phyloP scores from a whole-genome alignment of 176 grass and related monocot genomes.

The Oryza nivara region DNA sequence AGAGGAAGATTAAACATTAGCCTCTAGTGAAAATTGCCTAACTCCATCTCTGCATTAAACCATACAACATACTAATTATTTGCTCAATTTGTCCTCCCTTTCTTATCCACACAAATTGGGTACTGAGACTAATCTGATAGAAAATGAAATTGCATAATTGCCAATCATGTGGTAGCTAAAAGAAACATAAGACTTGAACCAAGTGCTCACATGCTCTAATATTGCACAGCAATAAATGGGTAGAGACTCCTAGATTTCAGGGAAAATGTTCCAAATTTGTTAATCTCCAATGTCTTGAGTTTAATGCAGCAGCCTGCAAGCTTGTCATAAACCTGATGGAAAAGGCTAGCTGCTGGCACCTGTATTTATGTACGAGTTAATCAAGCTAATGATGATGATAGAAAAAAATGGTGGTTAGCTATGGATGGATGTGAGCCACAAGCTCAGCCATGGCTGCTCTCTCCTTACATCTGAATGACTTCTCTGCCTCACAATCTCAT shows the following conservation, averaged over 20 bases:
- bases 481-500: constrained; percentile 29
- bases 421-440: constrained; percentile 29
- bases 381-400: constrained; percentile 10
- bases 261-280: neutral
- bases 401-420: constrained; percentile 18
- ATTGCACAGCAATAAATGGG: neutral
- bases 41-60: neutral
- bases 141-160: neutral
- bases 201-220: neutral
- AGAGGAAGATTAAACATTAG: too few relatives aligned
- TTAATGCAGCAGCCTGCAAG: neutral
- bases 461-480: neutral
- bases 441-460: neutral
- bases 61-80: neutral
- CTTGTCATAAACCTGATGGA: constrained; percentile 20
- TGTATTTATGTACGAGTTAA: constrained; percentile 22
- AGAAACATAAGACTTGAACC: too few relatives aligned
- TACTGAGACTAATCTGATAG: neutral
- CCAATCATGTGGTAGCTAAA: neutral
- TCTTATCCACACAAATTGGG: neutral
- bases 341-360: neutral
- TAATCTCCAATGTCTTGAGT: neutral
- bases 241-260: neutral
- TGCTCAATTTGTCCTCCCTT: too few relatives aligned
- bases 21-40: neutral